These are phyloP conservation scores for Closterium sp. DNA, from an alignment of 139 green algal genomes.

Conservation along the genomic window DNA sequence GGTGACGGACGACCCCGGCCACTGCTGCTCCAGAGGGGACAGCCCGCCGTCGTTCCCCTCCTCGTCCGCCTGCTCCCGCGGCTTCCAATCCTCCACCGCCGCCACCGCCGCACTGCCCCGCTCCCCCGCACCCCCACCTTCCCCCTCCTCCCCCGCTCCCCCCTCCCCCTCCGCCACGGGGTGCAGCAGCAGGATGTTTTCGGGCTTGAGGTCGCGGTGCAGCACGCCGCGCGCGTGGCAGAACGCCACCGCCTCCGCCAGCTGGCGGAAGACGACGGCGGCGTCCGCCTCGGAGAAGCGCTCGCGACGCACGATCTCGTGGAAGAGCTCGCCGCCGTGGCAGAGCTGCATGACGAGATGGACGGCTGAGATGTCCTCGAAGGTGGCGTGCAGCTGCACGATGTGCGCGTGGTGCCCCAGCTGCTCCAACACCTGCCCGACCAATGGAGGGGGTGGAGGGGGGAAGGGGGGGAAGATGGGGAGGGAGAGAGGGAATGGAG, in stretches of 20 bases:
- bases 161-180: background rate
- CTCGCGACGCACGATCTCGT: slow-evolving; percentile 69
- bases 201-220: slow-evolving; percentile 24
- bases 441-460: too few relatives aligned
- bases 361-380: slow-evolving; percentile 16
- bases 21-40: background rate
- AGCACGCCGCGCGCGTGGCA: slow-evolving; percentile 65
- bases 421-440: slow-evolving; percentile 79
- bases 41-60: background rate
- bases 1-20: background rate
- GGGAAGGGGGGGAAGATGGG: background rate
- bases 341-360: slow-evolving; percentile 35
- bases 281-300: slow-evolving; percentile 80
- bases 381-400: slow-evolving; percentile 11
- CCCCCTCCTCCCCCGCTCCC: background rate
- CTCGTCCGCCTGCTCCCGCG: background rate
- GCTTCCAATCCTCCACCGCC: background rate
- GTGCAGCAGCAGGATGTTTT: slow-evolving; percentile 25
- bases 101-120: background rate
- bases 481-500: slow-evolving; percentile 33
- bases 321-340: slow-evolving; percentile 22
- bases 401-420: slow-evolving; percentile 66
- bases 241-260: slow-evolving; percentile 83
- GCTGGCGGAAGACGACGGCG: slow-evolving; percentile 72
- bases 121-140: slow-evolving; percentile 6